A percentile compares a stretch with the other conserved stretches of the same genome.
Evolutionary conservation across 805 yeast genomes (phyloP).

Genomic region (Saccharomycopsis sp.): DNA sequence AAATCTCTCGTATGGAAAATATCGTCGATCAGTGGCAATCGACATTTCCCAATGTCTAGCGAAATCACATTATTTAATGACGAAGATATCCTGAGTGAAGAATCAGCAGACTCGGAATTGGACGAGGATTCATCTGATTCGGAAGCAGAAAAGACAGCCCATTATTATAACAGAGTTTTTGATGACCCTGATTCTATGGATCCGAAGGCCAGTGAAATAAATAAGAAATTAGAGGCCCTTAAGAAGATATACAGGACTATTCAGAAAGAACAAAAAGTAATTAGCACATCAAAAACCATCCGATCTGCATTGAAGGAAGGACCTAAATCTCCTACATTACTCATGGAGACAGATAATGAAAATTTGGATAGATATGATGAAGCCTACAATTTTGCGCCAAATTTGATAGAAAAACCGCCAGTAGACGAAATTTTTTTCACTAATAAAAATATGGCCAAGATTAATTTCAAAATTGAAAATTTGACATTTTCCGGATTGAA

Average conservation of each 20-base stretch:
- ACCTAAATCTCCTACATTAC: conserved; percentile 16
- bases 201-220: conserved; percentile 9
- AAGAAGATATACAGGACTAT: conserved; percentile 17
- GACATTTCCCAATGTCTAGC: conserved; percentile 47
- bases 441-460: conserved; percentile 32
- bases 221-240: conserved; percentile 7
- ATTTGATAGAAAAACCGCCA: conserved; percentile 10
- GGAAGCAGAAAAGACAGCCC: conserved; percentile 16
- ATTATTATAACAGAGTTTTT: conserved; percentile 11
- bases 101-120: conserved; percentile 1
- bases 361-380: conserved; percentile 4
- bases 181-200: background rate
- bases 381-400: conserved; percentile 1
- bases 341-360: conserved; percentile 13
- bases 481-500: conserved; percentile 59
- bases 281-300: background rate
- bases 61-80: conserved; percentile 35
- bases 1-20: conserved; percentile 70
- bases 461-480: conserved; percentile 59
- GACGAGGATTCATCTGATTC: conserved; percentile 10
- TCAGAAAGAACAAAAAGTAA: conserved; percentile 17
- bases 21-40: conserved; percentile 57
- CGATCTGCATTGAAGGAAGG: conserved; percentile 6
- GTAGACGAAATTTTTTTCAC: conserved; percentile 10
- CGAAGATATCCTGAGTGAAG: conserved; percentile 13